A percentile compares a stretch with the other conserved stretches of the same genome.
Conservation (phyloP, 768 basidiomycete genomes). For the Rhodotorula babjevae region DNA sequence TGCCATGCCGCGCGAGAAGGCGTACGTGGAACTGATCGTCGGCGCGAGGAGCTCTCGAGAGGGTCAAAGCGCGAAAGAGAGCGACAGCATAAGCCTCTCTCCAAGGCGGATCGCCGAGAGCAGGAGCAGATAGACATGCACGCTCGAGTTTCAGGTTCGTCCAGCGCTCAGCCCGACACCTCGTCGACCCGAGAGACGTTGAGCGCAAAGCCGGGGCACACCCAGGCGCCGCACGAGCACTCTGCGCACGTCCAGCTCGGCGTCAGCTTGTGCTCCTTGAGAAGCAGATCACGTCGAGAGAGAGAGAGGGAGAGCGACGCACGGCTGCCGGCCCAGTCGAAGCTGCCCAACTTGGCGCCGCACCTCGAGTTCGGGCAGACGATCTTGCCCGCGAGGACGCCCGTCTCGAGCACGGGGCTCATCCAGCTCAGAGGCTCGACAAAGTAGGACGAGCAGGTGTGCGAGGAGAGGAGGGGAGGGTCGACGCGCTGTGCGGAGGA, state of each 20-base stretch:
- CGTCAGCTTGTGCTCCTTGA: background rate
- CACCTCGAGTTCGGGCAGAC: constrained; percentile 88
- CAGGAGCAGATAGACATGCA: background rate
- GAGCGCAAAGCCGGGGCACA: constrained; percentile 38
- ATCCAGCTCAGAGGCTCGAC: constrained; percentile 97
- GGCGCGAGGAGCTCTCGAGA: too few relatives aligned
- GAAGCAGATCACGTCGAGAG: background rate
- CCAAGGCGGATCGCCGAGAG: too few relatives aligned
- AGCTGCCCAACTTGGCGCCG: constrained; percentile 84
- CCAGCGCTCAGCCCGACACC: background rate
- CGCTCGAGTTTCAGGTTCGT: background rate
- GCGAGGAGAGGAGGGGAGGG: constrained; percentile 39
- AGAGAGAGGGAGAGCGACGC: background rate
- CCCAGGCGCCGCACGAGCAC: constrained; percentile 41
- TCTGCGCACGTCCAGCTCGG: background rate
- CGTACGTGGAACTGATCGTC: too few relatives aligned
- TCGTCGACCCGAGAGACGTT: constrained; percentile 35
- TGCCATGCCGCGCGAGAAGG: too few relatives aligned
- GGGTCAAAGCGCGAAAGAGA: too few relatives aligned
- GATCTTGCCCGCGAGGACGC: constrained; percentile 80
- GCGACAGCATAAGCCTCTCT: too few relatives aligned
- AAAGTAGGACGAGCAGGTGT: constrained; percentile 84
- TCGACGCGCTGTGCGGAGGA: background rate
- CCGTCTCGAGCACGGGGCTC: constrained; percentile 71
- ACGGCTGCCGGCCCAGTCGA: constrained; percentile 79